Conservation (phyloP, 352 stramenopile genomes). For the Achlya hypogyna region DNA sequence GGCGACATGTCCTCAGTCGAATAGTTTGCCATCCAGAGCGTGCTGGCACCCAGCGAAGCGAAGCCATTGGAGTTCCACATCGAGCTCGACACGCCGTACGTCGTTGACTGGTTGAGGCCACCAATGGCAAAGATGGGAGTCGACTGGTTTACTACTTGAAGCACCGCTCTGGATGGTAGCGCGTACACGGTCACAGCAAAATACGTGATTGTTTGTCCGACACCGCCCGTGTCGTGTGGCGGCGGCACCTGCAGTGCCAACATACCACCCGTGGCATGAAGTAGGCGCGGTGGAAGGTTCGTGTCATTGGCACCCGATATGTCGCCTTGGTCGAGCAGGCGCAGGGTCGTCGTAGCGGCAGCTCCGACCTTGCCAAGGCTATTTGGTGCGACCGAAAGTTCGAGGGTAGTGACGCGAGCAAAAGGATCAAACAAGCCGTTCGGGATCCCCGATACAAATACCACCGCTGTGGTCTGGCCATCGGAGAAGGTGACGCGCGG, state of each 20-base stretch:
- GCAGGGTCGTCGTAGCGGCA: background rate
- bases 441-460: background rate
- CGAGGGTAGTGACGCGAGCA: background rate
- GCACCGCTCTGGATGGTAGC: background rate
- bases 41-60: background rate
- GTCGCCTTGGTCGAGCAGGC: conserved; percentile 6
- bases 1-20: conserved; percentile 20
- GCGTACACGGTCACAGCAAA: background rate
- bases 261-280: background rate
- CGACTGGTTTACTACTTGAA: conserved; percentile 20
- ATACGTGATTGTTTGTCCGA: background rate
- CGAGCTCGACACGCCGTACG: conserved; percentile 24
- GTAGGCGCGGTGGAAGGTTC: background rate
- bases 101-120: conserved; percentile 22
- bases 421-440: background rate
- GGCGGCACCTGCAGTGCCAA: background rate
- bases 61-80: conserved; percentile 13
- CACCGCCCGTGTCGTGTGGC: background rate
- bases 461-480: background rate
- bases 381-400: background rate
- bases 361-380: background rate
- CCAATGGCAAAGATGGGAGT: conserved; percentile 27
- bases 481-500: background rate
- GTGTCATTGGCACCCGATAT: background rate
- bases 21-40: background rate